Evolutionary conservation across 2,329 filamentous ascomycete species (phyloP).

Genomic region (Aspergillus neotritici): DNA sequence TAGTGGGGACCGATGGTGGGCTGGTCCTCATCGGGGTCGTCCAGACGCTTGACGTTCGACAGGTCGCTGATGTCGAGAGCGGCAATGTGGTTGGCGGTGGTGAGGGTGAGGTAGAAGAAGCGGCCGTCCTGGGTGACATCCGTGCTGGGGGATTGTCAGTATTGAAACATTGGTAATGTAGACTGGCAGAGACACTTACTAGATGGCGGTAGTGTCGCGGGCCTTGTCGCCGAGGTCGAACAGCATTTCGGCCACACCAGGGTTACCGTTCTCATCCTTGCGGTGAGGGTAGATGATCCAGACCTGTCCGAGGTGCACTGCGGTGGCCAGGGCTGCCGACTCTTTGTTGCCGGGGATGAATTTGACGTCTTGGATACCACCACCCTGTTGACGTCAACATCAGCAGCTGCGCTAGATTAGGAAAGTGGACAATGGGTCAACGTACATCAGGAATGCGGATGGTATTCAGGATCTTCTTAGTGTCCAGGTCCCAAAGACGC

Average conservation of each 20-base stretch:
- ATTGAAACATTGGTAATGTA: not conserved
- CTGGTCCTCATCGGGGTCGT: slow-evolving; percentile 54
- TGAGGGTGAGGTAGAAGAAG: slow-evolving; percentile 56
- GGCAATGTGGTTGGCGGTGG: slow-evolving; percentile 57
- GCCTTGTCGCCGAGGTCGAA: slow-evolving; percentile 49
- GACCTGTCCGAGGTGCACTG: slow-evolving; percentile 55
- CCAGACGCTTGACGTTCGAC: slow-evolving; percentile 55
- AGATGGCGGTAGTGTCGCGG: slow-evolving; percentile 54
- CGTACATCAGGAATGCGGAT: slow-evolving; percentile 54
- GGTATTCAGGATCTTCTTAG: slow-evolving; percentile 53
- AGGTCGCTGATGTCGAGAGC: slow-evolving; percentile 58
- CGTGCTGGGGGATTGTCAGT: slow-evolving; percentile 31
- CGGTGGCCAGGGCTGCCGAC: slow-evolving; percentile 54
- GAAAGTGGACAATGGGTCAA: not conserved
- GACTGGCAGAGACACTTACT: slow-evolving; percentile 30
- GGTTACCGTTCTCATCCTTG: slow-evolving; percentile 50
- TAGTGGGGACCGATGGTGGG: slow-evolving; percentile 59
- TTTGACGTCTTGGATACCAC: slow-evolving; percentile 50
- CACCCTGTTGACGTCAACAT: slow-evolving; percentile 32
- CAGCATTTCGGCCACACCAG: slow-evolving; percentile 54
- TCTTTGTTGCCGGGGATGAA: slow-evolving; percentile 59
- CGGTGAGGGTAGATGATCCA: slow-evolving; percentile 62
- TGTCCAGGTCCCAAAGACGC: slow-evolving; percentile 52
- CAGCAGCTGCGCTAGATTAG: not conserved
- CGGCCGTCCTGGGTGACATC: slow-evolving; percentile 56